A percentile compares a stretch with the other conserved stretches of the same genome.
These are phyloP conservation scores for Verticillium nonalfalfae DNA, from an alignment of 2,329 filamentous ascomycete species.

Conservation along the genomic window DNA sequence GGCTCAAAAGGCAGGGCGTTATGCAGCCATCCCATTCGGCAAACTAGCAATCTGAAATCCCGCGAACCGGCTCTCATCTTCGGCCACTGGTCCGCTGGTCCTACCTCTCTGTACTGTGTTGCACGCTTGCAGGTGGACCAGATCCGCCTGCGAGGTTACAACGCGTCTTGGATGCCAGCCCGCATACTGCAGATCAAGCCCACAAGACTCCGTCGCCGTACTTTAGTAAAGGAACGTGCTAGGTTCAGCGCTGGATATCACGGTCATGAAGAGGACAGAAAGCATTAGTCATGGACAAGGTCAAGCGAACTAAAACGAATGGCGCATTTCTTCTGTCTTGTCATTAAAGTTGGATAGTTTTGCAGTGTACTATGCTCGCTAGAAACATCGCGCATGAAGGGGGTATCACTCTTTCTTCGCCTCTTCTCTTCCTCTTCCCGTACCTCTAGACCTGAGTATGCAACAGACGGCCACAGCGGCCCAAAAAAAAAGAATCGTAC, in stretches of 20 bases:
- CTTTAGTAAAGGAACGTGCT: background rate
- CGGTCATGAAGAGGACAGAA: background rate
- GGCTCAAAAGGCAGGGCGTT: background rate
- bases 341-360: background rate
- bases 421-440: conserved; percentile 1
- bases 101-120: background rate
- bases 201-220: background rate
- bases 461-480: background rate
- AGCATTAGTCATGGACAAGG: too few relatives aligned
- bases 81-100: background rate
- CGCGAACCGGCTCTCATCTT: background rate
- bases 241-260: background rate
- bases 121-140: background rate
- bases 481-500: background rate
- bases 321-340: background rate
- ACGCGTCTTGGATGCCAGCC: background rate
- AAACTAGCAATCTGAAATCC: background rate
- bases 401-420: conserved; percentile 9
- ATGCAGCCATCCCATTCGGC: background rate
- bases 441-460: background rate
- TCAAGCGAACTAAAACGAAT: background rate
- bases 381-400: background rate
- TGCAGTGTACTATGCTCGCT: background rate
- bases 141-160: background rate
- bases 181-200: background rate